Conservation (phyloP, 1,284 basidiomycete species). For the Tremellales sp. region DNA sequence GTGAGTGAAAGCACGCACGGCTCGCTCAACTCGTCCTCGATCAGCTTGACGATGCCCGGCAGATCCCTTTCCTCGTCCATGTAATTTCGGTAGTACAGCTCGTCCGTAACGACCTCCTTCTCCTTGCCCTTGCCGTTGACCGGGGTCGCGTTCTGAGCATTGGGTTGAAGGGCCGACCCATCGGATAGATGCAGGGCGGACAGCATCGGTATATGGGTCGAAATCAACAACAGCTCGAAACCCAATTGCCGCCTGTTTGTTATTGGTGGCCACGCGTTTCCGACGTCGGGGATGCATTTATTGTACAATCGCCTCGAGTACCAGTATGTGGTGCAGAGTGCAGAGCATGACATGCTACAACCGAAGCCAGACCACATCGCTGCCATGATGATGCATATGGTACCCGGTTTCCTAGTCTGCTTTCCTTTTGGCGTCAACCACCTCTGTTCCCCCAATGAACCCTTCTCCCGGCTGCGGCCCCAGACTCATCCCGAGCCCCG, state of each 20-base stretch:
- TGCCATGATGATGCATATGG: too few species aligned
- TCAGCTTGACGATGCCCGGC: conserved; percentile 73
- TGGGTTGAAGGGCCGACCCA: too few species aligned
- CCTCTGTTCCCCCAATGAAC: conserved; percentile 12
- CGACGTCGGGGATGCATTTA: too few species aligned
- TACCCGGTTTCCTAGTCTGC: conserved; percentile 13
- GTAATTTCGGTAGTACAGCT: conserved; percentile 34
- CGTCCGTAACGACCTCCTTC: conserved; percentile 2
- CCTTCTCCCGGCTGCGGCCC: conserved; percentile 13
- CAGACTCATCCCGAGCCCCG: conserved; percentile 10
- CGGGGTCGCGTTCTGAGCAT: background rate
- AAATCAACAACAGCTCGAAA: background rate
- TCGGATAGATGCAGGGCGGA: too few species aligned
- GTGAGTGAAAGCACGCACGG: conserved; percentile 65
- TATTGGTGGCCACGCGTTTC: too few species aligned
- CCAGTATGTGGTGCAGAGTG: too few species aligned
- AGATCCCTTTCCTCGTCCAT: conserved; percentile 62
- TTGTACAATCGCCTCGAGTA: too few species aligned
- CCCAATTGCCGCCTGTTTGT: too few species aligned
- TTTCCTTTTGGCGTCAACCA: conserved; percentile 17
- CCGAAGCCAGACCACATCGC: too few species aligned
- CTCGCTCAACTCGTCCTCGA: conserved; percentile 89
- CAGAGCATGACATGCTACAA: too few species aligned
- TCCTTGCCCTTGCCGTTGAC: background rate
- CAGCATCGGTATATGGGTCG: too few species aligned